Evolutionary conservation across 805 yeast species (phyloP), one percentile per base, ranked within the genome.

Genomic region (Lipomyces japonicus): DNA sequence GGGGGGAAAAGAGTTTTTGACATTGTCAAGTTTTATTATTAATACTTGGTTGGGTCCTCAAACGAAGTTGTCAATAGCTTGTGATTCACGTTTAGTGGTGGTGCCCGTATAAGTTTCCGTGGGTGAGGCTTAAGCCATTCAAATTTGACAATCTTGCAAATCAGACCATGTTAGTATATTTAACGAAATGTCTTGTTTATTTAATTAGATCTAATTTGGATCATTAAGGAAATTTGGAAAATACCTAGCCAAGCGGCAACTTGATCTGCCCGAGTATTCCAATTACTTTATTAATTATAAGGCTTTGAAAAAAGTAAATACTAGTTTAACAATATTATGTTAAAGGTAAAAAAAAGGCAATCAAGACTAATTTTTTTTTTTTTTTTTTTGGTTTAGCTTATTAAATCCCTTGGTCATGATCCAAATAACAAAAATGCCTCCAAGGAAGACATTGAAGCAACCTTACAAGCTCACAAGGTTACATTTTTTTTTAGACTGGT

Each of bases 201-300:
- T n/a, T n/a, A n/a, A n/a, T n/a, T n/a, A n/a, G n/a, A n/a, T n/a
- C n/a, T n/a, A n/a, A n/a, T 30, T 30, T 30, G n/a, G 12, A 30
- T 34, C n/a, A 19, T 32, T 36, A 10, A 72, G 72, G 98, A 93
- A 93, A 75, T 93, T 89, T 68, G 98, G 98, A 44, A 93, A 93
- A 69, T 86, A 88, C 65, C 75, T 93, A 65, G 97, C 95, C 57
- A 85, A 95, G 38, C 80, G 97, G 65, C 96, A 89, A 70, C 75
- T 93, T 60, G 97, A 91, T 68, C 74, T 91, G 51, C 97, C 97
- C 9, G 98, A 93, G 68, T 93, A 93, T 67, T 81, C 95, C 43
- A 89, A 91, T 34, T 84, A 87, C 65, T 93, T 91, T 71, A 91
- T 93, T 65, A 89, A 93, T 71, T 93, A 93, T 70, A 93, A 93